Evolutionary conservation across 805 yeast species (phyloP).

Genomic region (Zygosaccharomyces siamensis): DNA sequence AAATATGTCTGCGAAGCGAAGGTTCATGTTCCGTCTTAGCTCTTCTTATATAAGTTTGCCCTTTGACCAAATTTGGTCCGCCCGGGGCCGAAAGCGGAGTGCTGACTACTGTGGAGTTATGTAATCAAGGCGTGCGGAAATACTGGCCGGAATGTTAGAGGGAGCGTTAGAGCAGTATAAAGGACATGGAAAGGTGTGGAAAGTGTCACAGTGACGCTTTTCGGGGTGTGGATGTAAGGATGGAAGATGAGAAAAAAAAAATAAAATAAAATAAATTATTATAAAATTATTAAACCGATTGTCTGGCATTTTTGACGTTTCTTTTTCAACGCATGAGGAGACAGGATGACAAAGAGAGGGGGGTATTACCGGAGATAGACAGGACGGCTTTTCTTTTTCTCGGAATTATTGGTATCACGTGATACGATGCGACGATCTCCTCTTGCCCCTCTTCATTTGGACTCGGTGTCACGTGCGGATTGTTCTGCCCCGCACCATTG

Average conservation of each 20-base stretch:
- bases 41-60: neutral
- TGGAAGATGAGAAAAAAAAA: neutral
- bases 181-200: neutral
- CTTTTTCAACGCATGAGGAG: neutral
- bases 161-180: neutral
- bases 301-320: neutral
- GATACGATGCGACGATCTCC: neutral
- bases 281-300: neutral
- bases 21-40: neutral
- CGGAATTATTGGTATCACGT: neutral
- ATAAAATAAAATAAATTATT: neutral
- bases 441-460: no score
- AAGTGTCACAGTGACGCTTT: neutral
- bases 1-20: no score
- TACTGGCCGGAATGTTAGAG: neutral
- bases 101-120: neutral
- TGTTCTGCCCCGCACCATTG: neutral
- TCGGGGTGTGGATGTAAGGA: constrained; percentile 1
- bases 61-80: neutral
- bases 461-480: no score
- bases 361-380: no score
- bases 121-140: neutral
- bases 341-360: neutral
- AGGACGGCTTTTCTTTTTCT: no score
- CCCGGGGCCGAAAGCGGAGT: neutral